Evolutionary conservation across 2,329 filamentous ascomycete genomes (phyloP), one percentile per base, ranked within the genome.

Genomic region (Purpureocillium takamizusanense): DNA sequence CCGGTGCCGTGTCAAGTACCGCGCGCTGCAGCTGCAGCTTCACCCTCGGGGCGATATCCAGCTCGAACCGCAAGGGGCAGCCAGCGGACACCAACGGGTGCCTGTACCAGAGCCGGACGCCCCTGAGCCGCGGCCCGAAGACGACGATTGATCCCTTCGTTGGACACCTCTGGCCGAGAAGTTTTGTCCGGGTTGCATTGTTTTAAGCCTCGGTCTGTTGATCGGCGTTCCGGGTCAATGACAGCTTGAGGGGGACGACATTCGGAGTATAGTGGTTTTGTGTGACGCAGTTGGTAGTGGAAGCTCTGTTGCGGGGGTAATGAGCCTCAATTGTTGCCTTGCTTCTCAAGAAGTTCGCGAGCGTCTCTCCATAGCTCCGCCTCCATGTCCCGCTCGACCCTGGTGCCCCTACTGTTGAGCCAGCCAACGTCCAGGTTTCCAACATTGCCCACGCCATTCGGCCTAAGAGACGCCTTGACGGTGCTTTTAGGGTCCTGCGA

Each of bases 331-430:
- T 5, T 10, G 21, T 41, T 31, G 17, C 17, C 16, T n/a, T 56
- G 46, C 40, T 52, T 56, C 42, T 65, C 56, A 33, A 68, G 44
- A 18, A 65, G 55, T 10, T 49, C 52, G 39, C 56, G 59, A 12
- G 61, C 60, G 38, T 59, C 61, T 6, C 43, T 70, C 78, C 90
- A 83, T 33, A 94, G 64, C 62, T 95, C 86, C 2, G 76, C 76
- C 54, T 94, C 87, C 71, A 90, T 92, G 46, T 86, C 83, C 51
- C 81, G 76, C 40, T 86, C 86, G 16, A 94, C 84, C 45, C 82
- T 82, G 46, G 85, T 83, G 44, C 85, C 86, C 41, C 86, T 75
- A 51, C 86, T 89, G 56, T 95, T 97, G 51, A 97, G 62, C 77
- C 85, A 90, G 25, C 89, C 89, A 12, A 94, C 81, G 55, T 95